phyloP scores from a whole-genome alignment of 1,139 yeast species.

The Yamadazyma mexicana region DNA sequence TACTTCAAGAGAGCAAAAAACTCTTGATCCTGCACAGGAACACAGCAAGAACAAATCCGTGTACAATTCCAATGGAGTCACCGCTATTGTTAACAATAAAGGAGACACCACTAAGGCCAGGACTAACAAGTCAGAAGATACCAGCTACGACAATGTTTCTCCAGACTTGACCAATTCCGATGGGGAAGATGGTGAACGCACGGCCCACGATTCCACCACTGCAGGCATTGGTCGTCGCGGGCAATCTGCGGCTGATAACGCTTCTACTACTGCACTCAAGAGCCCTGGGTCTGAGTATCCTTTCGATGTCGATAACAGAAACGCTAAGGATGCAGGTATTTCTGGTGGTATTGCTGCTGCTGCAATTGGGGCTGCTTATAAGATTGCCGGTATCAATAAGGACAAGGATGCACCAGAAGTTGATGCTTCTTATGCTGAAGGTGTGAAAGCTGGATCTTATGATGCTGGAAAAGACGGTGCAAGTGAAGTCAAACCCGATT shows the following conservation, averaged over 20 bases:
- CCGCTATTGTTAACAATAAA: slow-evolving; percentile 5
- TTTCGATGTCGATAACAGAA: slow-evolving; percentile 6
- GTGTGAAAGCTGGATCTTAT: slow-evolving; percentile 20
- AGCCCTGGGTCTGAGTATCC: slow-evolving; percentile 15
- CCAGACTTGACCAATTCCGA: slow-evolving; percentile 11
- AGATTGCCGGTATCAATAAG: slow-evolving; percentile 3
- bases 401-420: slow-evolving; percentile 12
- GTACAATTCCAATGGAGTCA: slow-evolving; percentile 25
- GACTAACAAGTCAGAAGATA: background rate
- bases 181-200: slow-evolving; percentile 6
- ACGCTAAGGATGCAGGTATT: slow-evolving; percentile 1
- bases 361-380: slow-evolving; percentile 13
- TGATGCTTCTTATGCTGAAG: slow-evolving; percentile 20
- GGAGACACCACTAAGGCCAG: background rate
- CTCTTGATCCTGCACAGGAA: slow-evolving; percentile 24
- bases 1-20: slow-evolving; percentile 1
- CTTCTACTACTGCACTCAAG: slow-evolving; percentile 20
- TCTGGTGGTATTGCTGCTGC: slow-evolving; percentile 8
- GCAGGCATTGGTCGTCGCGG: slow-evolving; percentile 2
- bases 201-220: background rate
- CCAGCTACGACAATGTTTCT: slow-evolving; percentile 6
- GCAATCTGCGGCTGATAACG: slow-evolving; percentile 8
- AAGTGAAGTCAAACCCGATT: slow-evolving; percentile 4
- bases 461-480: slow-evolving; percentile 15
- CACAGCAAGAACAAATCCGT: slow-evolving; percentile 33